phyloP scores from a whole-genome alignment of 2,329 filamentous ascomycete species.

The Fusarium nodosum region DNA sequence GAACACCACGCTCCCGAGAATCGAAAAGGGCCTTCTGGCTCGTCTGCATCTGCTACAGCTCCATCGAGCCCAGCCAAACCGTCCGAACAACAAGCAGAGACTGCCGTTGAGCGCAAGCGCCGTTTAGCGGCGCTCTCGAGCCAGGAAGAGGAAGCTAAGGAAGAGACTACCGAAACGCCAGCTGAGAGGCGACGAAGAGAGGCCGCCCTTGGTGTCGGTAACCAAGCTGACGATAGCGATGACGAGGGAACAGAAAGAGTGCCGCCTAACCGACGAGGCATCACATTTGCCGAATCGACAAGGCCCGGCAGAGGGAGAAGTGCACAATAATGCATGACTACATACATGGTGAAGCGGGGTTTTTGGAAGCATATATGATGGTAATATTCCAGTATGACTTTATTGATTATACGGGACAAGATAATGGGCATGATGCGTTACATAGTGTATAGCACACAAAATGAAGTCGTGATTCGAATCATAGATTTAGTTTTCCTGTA shows the following conservation, averaged over 20 bases:
- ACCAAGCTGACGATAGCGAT: slow-evolving; percentile 58
- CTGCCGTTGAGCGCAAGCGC: slow-evolving; percentile 76
- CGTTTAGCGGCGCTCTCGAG: slow-evolving; percentile 68
- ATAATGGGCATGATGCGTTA: slow-evolving; percentile 30
- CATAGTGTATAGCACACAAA: slow-evolving; percentile 30
- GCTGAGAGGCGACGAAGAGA: slow-evolving; percentile 81
- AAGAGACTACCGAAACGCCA: slow-evolving; percentile 72
- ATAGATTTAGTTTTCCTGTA: neutral
- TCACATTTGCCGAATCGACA: slow-evolving; percentile 70
- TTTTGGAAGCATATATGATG: slow-evolving; percentile 43
- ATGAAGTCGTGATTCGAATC: slow-evolving; percentile 12
- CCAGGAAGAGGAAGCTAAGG: slow-evolving; percentile 59
- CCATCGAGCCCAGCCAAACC: slow-evolving; percentile 34
- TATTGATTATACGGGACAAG: slow-evolving; percentile 19
- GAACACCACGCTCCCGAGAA: slow-evolving; percentile 28
- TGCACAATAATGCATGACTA: slow-evolving; percentile 22
- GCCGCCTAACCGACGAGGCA: slow-evolving; percentile 66
- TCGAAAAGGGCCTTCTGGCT: neutral
- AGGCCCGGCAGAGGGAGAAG: slow-evolving; percentile 41
- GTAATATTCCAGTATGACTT: slow-evolving; percentile 36
- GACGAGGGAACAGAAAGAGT: slow-evolving; percentile 70
- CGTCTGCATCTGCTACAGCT: slow-evolving; percentile 35
- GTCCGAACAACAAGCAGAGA: slow-evolving; percentile 65
- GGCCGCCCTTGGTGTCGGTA: slow-evolving; percentile 75
- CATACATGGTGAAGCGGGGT: slow-evolving; percentile 27